phyloP scores from a whole-genome alignment of 2,329 filamentous ascomycete genomes.

The Fusarium stilboides region DNA sequence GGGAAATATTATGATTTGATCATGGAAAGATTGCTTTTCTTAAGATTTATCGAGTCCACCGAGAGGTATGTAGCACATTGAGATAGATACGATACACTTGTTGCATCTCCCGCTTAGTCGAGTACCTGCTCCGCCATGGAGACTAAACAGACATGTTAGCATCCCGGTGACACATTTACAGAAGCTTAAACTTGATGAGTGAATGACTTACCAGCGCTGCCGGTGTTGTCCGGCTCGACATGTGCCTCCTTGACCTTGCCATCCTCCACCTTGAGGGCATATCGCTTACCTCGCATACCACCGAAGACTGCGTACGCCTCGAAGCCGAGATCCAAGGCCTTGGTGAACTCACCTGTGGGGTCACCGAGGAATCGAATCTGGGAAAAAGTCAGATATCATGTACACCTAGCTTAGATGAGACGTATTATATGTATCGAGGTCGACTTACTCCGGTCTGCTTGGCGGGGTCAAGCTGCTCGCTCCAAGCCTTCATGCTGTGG shows the following conservation, averaged over 20 bases:
- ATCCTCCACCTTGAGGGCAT: slow-evolving; percentile 85
- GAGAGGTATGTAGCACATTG: not conserved
- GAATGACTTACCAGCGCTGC: slow-evolving; percentile 76
- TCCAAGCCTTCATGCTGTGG: slow-evolving; percentile 90
- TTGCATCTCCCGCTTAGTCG: slow-evolving; percentile 7
- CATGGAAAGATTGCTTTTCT: not conserved
- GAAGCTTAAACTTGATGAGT: not conserved
- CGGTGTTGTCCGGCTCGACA: slow-evolving; percentile 91
- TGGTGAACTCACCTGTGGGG: slow-evolving; percentile 83
- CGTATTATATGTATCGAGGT: not conserved
- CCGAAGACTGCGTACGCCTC: slow-evolving; percentile 84
- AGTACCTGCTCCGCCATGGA: slow-evolving; percentile 48
- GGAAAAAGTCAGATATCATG: slow-evolving; percentile 10
- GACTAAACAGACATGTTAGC: slow-evolving; percentile 29
- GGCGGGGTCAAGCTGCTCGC: slow-evolving; percentile 80
- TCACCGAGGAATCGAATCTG: slow-evolving; percentile 93
- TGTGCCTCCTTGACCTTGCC: slow-evolving; percentile 87
- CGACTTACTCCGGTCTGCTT: slow-evolving; percentile 80
- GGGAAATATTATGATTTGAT: not conserved
- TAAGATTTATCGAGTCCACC: not conserved
- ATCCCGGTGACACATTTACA: not conserved
- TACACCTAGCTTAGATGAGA: not conserved
- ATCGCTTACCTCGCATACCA: slow-evolving; percentile 86
- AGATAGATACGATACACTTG: not conserved
- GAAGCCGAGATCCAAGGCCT: slow-evolving; percentile 86